Conservation (phyloP, 768 basidiomycete genomes). For the Mycena latifolia region DNA sequence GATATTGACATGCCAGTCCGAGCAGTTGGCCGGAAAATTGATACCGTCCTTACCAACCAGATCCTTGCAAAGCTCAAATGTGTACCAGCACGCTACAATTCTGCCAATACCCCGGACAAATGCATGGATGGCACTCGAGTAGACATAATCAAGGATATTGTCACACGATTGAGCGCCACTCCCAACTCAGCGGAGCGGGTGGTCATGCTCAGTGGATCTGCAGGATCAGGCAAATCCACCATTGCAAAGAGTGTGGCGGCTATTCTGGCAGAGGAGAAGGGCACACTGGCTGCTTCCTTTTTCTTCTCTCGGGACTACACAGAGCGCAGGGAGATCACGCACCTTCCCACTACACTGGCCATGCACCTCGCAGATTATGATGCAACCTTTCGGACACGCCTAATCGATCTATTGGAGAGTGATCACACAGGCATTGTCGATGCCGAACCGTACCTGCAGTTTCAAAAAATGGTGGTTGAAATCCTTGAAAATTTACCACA, state of each 20-base stretch:
- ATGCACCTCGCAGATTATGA: too few species aligned
- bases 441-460: too few species aligned
- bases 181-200: neutral
- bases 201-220: neutral
- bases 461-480: too few species aligned
- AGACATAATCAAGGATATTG: neutral
- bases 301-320: neutral
- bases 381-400: too few species aligned
- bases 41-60: too few species aligned
- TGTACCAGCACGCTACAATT: neutral
- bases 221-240: neutral
- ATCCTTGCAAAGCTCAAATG: neutral
- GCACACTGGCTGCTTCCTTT: neutral
- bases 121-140: conserved; percentile 1
- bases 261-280: neutral
- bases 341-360: neutral
- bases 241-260: conserved; percentile 1
- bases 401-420: too few species aligned
- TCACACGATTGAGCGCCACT: neutral
- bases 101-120: neutral
- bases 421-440: too few species aligned
- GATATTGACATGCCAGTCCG: too few species aligned
- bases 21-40: too few species aligned
- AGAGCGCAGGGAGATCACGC: neutral
- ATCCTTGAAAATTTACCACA: neutral